Evolutionary conservation across 306 rosid species (phyloP), one percentile per base, ranked within the genome.

Genomic region (Luffa acutangula): DNA sequence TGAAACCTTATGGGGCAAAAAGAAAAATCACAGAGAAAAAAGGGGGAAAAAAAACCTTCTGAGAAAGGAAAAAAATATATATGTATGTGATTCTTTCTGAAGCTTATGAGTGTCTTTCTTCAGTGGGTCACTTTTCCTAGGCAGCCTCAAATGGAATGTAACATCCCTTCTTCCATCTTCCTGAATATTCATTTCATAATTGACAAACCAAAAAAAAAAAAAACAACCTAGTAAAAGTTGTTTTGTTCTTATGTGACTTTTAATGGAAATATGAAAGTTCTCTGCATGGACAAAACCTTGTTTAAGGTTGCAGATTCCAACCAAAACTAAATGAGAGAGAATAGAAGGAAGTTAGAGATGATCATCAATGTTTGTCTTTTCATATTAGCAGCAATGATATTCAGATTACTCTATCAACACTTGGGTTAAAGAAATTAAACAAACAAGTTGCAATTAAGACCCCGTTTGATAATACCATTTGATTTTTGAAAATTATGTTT

Each of bases 201-300:
- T 62, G 6, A 62, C 41, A 25, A 21, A 31, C 6, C 41, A 31
- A 62, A 59, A 56, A 25, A 25, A 25, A 53, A 5, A 53, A 9
- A 53, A 15, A 53, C 12, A 15, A 9, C 67, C 39, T 62, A 31
- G 42, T 25, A 62, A 62, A 51, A 67, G 52, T 41, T 41, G 75
- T 67, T 67, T 67, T 67, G 52, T 67, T 18, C 7, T 67, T n/a
- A 41, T 69, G 9, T 69, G 53, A 1, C 54, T 43, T 69, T 69
- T 69, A 69, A 69, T 69, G 75, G 75, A 42, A 69, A 69, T 42
- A 43, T 69, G 54, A 69, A 69, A 69, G 9, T 45, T 70, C 76
- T 66, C 17, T 70, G 56, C 76, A 70, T 70, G 56, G 39, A n/a
- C 71, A 8, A 70, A 70, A 9, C 37, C 36, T 42, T 42, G 14